Base-by-base conservation (phyloP, 352 stramenopile genomes). In the Globisporangium barbulae region DNA sequence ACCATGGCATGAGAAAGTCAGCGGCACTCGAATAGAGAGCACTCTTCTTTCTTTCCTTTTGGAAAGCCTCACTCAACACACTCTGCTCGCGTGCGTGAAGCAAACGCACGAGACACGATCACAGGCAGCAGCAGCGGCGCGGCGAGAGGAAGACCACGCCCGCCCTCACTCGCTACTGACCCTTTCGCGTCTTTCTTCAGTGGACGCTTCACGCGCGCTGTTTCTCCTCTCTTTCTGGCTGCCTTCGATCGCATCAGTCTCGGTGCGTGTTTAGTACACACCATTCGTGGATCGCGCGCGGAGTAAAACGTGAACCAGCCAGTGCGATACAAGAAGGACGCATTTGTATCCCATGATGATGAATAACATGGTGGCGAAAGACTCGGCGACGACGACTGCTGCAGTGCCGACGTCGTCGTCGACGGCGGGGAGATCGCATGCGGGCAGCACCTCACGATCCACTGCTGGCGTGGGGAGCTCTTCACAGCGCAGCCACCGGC, bases 291-390 rank as follows among this genome's bases (percentile, higher is more conserved):
- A 41, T 41, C 9, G 35, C 35, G 35, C 35, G 9, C 15, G 0
- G 35, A 12, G 12, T 41, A 5, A 35, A 15, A 12, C 33, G 9
- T 8, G n/a, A 53, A 21, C 21, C 12, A 54, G 25, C 5, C 22
- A 54, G 25, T 15, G 48, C 30, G 13, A 37, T 28, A 54, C 22
- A 19, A 13, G 13, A 25, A 35, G 49, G 15, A 7, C 25, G 28
- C 49, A 28, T 55, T 55, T 47, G 1, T 13, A 41, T 3, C 49
- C 3, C 37, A 54, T 62, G 56, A 62, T 62, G 42, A 15, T 62
- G 25, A 62, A 62, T n/a, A 62, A 44, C 31, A 9, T 54, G 28
- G 25, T 54, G 56, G 30, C 42, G 21, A 62, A 53, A 19, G 56
- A 62, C 7, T 12, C 22, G 28, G 17, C 37, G 41, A 5, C 39